phyloP scores from a whole-genome alignment of 306 rosid species.

The Herpetospermum pedunculosum region DNA sequence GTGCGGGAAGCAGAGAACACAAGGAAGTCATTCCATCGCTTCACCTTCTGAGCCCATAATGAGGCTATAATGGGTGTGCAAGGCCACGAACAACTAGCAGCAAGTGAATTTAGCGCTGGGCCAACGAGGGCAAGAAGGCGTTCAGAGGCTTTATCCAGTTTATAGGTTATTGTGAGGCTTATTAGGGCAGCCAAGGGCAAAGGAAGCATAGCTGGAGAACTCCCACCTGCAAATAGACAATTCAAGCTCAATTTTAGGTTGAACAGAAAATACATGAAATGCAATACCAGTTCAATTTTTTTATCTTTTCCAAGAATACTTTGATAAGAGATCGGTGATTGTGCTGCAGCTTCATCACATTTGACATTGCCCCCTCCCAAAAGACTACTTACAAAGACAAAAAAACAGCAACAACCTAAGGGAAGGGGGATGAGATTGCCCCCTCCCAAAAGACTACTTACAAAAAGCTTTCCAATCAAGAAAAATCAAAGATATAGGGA shows the following conservation, averaged over 20 bases:
- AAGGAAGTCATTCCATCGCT: constrained; percentile 75
- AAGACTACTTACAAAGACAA: no score
- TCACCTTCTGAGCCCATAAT: constrained; percentile 74
- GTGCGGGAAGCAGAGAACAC: constrained; percentile 67
- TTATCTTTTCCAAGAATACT: background rate
- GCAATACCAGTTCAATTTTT: background rate
- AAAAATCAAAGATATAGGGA: no score
- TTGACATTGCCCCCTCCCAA: no score
- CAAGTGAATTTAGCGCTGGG: constrained; percentile 58
- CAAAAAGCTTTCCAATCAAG: no score
- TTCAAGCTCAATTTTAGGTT: constrained; percentile 14
- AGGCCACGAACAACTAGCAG: constrained; percentile 89
- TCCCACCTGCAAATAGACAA: constrained; percentile 50
- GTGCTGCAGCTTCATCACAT: no score
- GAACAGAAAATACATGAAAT: background rate
- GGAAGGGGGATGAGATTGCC: no score
- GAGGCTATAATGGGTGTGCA: constrained; percentile 67
- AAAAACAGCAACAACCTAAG: no score
- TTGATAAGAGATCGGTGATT: background rate
- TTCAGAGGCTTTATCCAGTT: constrained; percentile 59
- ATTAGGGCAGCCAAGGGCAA: constrained; percentile 87
- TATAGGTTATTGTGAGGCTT: constrained; percentile 76
- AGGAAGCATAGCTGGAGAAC: constrained; percentile 67
- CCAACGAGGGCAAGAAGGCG: constrained; percentile 49
- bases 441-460: no score